Conservation (phyloP, 148 eudicot genomes). For the Vaccinium vitisidaea region DNA sequence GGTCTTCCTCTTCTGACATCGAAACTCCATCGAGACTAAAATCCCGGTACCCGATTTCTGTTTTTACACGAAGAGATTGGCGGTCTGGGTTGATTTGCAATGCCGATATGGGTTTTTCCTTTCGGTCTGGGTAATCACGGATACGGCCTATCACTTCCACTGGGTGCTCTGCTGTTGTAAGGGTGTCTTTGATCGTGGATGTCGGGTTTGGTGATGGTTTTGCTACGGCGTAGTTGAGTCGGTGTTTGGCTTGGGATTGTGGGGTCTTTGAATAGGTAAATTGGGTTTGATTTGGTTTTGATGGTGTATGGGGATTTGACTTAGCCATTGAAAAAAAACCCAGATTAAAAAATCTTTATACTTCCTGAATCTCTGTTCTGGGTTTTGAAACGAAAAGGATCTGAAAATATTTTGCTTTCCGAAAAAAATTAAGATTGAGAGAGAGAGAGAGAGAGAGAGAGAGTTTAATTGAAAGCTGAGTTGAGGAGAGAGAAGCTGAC, state of each 20-base stretch:
- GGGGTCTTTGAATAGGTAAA: conserved; percentile 53
- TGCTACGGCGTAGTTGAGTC: conserved; percentile 41
- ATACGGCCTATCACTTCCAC: conserved; percentile 88
- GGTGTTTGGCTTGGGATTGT: conserved; percentile 62
- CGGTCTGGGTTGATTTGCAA: conserved; percentile 44
- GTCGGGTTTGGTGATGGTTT: conserved; percentile 60
- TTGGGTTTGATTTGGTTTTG: conserved; percentile 52
- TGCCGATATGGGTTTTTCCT: conserved; percentile 37
- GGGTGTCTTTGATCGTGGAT: conserved; percentile 30
- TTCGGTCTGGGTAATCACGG: conserved; percentile 55
- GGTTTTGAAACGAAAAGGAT: background rate
- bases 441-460: background rate
- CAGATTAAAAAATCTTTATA: background rate
- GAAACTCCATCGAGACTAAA: conserved; percentile 88
- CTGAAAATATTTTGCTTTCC: background rate
- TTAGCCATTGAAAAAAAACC: conserved; percentile 23
- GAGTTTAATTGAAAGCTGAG: background rate
- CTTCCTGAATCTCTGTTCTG: background rate
- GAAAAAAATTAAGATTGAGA: background rate
- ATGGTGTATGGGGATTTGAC: conserved; percentile 37
- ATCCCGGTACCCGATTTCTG: conserved; percentile 83
- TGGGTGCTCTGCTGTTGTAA: conserved; percentile 61
- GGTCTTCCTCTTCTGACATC: conserved; percentile 70
- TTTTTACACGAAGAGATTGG: conserved; percentile 53
- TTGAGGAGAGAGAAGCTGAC: conserved; percentile 9